Base-by-base conservation (phyloP, 2,329 filamentous ascomycete species). In the Lithohypha guttulata region DNA sequence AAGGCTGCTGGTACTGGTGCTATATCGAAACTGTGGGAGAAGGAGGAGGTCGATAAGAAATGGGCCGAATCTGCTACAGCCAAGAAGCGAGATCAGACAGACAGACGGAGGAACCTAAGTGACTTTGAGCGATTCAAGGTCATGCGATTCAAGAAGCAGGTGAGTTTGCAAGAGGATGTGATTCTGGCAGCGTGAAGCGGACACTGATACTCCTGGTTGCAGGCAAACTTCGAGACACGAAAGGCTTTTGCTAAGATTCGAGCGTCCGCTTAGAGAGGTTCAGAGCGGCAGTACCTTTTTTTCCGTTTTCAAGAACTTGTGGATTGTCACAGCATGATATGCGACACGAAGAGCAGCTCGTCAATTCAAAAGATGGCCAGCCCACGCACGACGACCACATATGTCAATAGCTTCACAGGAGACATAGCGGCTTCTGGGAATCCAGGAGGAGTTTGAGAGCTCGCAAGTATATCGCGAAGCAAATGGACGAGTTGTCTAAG, bases 61-160 rank as follows among this genome's bases (percentile, higher is more conserved):
- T 96, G 86, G 83, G 78, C 80, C 63, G 75, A 84, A 71, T 87
- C 77, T 75, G 78, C 78, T 68, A 94, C 83, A 80, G 85, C 87
- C 61, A 91, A 98, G 84, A 87, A 85, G 77, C 79, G 83, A 63
- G 78, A 79, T 56, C 81, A 84, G 71, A 75, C 77, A 59, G 75
- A 84, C 69, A 82, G 84, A 73, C 83, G 91, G 75, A 82, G 81
- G 73, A 77, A 78, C 60, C 75, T 98, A 55, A 93, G 81, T 70
- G 91, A 98, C 77, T 98, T 98, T 65, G 91, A 98, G 76, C 82
- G 91, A 68, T 98, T 96, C 85, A 95, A 98, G 84, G 91, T 96
- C 60, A 76, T 96, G 79, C 81, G 89, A 70, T 76, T 96, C 71
- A 93, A 89, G 82, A 98, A 98, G 81, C 87, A 95, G 81, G 84